phyloP scores from a whole-genome alignment of 2,329 filamentous ascomycete species.

The Trichoderma atroviride region DNA sequence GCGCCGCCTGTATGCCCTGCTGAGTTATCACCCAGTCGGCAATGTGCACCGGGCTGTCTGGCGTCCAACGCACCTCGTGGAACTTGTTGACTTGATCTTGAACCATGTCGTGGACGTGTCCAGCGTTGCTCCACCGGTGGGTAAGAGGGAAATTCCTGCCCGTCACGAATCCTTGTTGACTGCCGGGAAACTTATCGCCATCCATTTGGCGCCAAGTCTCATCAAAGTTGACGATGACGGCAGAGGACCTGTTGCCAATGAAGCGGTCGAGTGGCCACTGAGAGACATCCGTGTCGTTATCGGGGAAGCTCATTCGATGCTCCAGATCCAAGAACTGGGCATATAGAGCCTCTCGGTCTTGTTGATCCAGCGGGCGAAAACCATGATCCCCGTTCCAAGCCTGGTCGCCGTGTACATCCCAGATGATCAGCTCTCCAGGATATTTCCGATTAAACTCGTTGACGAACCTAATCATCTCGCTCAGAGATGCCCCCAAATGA shows the following conservation, averaged over 20 bases:
- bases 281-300: constrained; percentile 34
- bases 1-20: constrained; percentile 7
- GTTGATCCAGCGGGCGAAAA: constrained; percentile 3
- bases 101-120: constrained; percentile 25
- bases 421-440: constrained; percentile 42
- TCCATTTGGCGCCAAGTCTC: constrained; percentile 30
- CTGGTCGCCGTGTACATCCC: constrained; percentile 34
- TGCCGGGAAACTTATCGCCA: constrained; percentile 33
- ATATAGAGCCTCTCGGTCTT: constrained; percentile 30
- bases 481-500: constrained; percentile 32
- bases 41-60: constrained; percentile 30
- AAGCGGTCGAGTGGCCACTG: constrained; percentile 33
- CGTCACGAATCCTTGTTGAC: constrained; percentile 36
- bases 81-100: constrained; percentile 33
- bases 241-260: constrained; percentile 33
- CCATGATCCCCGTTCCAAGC: neutral
- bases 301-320: constrained; percentile 31
- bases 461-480: constrained; percentile 36
- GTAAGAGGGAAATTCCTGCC: constrained; percentile 33
- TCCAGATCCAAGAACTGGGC: constrained; percentile 31
- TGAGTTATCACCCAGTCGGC: constrained; percentile 37
- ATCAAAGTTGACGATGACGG: constrained; percentile 37
- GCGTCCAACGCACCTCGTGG: constrained; percentile 19
- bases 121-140: constrained; percentile 33
- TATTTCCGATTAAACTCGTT: constrained; percentile 36